These are phyloP conservation scores for Pisolithus sp. DNA, from an alignment of 768 basidiomycete species.

Conservation along the genomic window DNA sequence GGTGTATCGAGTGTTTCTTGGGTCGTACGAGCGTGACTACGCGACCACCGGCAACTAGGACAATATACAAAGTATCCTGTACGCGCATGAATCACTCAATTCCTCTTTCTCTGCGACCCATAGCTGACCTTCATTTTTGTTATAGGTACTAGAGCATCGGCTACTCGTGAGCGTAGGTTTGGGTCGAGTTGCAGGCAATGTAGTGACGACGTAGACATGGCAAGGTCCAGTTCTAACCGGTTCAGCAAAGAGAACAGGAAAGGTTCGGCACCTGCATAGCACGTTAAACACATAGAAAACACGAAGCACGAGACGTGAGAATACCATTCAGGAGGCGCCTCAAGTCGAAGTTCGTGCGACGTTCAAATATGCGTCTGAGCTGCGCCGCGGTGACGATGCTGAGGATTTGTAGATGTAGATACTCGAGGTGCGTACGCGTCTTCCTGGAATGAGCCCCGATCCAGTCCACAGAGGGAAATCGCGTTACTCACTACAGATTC, in stretches of 20 bases:
- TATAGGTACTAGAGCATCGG: conserved; percentile 72
- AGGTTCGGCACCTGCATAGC: conserved; percentile 65
- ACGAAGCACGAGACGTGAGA: neutral
- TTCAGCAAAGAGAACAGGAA: conserved; percentile 69
- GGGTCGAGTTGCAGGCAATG: conserved; percentile 76
- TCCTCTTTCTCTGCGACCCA: neutral
- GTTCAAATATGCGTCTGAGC: conserved; percentile 78
- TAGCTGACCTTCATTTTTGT: conserved; percentile 68
- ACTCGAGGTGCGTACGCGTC: conserved; percentile 92
- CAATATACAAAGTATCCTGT: conserved; percentile 86
- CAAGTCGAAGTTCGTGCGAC: conserved; percentile 88
- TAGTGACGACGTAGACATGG: conserved; percentile 75
- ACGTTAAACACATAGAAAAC: neutral
- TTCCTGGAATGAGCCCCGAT: conserved; percentile 49
- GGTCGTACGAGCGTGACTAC: conserved; percentile 87
- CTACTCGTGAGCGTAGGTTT: conserved; percentile 62
- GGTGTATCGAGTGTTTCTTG: conserved; percentile 91
- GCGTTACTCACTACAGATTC: conserved; percentile 77
- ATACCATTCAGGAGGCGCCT: conserved; percentile 64
- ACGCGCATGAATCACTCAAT: neutral
- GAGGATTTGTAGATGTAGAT: conserved; percentile 88
- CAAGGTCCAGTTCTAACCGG: conserved; percentile 71
- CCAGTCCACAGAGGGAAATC: neutral
- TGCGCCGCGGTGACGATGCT: conserved; percentile 85
- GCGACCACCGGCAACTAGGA: conserved; percentile 71